Conservation (phyloP, 306 rosid species). For the Echinosophora koreensis region DNA sequence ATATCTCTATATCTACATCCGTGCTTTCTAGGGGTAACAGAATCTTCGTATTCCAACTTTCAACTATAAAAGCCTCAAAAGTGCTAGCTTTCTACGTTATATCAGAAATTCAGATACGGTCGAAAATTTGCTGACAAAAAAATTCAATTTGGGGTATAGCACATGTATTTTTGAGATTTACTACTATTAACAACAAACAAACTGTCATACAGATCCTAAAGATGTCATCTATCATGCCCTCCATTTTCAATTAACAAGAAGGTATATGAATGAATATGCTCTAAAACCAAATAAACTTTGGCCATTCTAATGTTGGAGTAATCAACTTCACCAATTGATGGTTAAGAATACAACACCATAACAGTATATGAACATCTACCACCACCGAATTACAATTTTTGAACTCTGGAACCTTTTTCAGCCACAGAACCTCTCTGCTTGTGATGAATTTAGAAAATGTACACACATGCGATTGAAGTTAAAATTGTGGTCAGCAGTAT, state of each 20-base stretch:
- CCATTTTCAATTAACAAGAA: slow-evolving; percentile 9
- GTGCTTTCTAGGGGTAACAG: neutral
- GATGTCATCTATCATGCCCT: slow-evolving; percentile 2
- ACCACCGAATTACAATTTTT: slow-evolving; percentile 29
- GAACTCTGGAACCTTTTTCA: slow-evolving; percentile 16
- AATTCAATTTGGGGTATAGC: slow-evolving; percentile 30
- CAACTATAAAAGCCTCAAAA: neutral
- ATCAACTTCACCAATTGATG: slow-evolving; percentile 8
- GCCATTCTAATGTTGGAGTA: slow-evolving; percentile 23
- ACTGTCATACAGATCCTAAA: slow-evolving; percentile 16
- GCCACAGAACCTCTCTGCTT: neutral
- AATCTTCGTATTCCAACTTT: slow-evolving; percentile 7
- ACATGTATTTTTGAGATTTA: slow-evolving; percentile 11
- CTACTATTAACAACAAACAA: slow-evolving; percentile 19
- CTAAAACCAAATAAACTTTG: neutral
- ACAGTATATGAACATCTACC: slow-evolving; percentile 37
- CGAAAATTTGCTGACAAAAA: slow-evolving; percentile 16
- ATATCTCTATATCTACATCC: no score
- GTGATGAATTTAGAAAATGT: slow-evolving; percentile 57
- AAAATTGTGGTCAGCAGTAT: slow-evolving; percentile 72
- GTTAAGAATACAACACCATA: slow-evolving; percentile 33
- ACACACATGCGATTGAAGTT: slow-evolving; percentile 66
- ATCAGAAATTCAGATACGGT: neutral
- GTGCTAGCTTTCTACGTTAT: neutral
- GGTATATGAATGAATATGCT: neutral